phyloP scores from a whole-genome alignment of 768 basidiomycete species.

The Tylopilus intermedius region DNA sequence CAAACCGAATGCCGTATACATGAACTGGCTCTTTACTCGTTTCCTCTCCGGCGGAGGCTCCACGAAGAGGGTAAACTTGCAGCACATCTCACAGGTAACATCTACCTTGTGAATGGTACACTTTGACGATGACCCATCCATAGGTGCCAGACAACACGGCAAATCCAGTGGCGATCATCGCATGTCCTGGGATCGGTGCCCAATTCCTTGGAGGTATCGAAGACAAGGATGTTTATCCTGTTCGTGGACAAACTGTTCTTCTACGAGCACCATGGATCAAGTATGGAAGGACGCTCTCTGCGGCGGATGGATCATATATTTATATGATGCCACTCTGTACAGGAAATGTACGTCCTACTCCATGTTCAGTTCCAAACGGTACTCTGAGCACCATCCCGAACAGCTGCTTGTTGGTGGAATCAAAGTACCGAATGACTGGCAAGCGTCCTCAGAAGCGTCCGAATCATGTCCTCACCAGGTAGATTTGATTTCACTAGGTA shows the following conservation, averaged over 20 bases:
- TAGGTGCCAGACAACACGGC: conserved; percentile 14
- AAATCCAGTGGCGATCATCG: conserved; percentile 45
- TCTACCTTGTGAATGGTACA: neutral
- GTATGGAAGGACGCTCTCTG: conserved; percentile 32
- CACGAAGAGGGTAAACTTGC: conserved; percentile 53
- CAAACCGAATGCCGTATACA: conserved; percentile 66
- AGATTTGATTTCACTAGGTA: conserved; percentile 39
- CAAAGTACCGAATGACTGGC: conserved; percentile 59
- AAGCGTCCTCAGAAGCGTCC: neutral
- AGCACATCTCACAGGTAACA: conserved; percentile 61
- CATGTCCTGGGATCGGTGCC: conserved; percentile 66
- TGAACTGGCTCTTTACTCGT: conserved; percentile 57
- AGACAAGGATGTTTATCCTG: conserved; percentile 43
- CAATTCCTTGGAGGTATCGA: conserved; percentile 48
- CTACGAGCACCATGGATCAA: conserved; percentile 47
- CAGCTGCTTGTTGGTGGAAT: conserved; percentile 61
- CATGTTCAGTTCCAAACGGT: neutral
- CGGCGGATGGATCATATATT: conserved; percentile 27
- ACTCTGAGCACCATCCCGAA: neutral
- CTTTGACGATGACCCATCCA: neutral
- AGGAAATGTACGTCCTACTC: conserved; percentile 35
- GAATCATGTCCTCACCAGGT: neutral
- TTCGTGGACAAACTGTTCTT: conserved; percentile 43
- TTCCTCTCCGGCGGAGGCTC: conserved; percentile 61
- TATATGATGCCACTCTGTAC: conserved; percentile 36